A percentile compares a stretch with the other conserved stretches of the same genome.
Conservation (phyloP, 768 basidiomycete genomes). For the Candolleomyces eurysporus region DNA sequence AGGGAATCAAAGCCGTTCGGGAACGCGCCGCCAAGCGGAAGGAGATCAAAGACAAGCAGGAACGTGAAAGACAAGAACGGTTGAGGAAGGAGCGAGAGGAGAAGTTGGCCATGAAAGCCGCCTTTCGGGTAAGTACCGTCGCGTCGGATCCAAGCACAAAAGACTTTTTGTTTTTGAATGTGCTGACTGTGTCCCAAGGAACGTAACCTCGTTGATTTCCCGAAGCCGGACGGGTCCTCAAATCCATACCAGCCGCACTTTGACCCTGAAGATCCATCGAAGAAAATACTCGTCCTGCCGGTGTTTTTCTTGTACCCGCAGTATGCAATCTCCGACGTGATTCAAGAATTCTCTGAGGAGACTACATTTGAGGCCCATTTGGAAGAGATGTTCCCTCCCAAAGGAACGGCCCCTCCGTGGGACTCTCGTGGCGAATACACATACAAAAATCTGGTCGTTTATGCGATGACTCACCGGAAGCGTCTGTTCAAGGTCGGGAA, state of each 20-base stretch:
- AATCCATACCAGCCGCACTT: constrained; percentile 65
- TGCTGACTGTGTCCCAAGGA: constrained; percentile 42
- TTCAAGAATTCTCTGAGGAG: constrained; percentile 81
- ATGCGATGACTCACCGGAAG: constrained; percentile 75
- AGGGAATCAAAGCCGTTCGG: constrained; percentile 47
- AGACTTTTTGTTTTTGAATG: constrained; percentile 2
- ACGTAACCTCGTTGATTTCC: constrained; percentile 64
- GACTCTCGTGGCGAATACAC: constrained; percentile 69
- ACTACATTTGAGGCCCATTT: constrained; percentile 81
- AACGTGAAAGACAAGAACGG: constrained; percentile 48
- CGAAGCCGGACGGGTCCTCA: constrained; percentile 48
- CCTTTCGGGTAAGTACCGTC: constrained; percentile 56
- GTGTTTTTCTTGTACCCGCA: constrained; percentile 94
- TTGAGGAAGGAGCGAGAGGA: constrained; percentile 50
- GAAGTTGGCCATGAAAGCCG: constrained; percentile 50
- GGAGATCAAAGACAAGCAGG: constrained; percentile 48
- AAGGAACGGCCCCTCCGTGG: constrained; percentile 68
- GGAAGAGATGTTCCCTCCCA: constrained; percentile 78
- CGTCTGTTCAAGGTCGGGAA: constrained; percentile 88
- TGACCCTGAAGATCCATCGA: constrained; percentile 57
- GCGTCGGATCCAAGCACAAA: neutral
- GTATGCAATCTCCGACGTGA: constrained; percentile 84
- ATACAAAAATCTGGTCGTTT: constrained; percentile 65
- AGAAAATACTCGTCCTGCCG: constrained; percentile 67
- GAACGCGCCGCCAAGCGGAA: constrained; percentile 46